A percentile compares a stretch with the other conserved stretches of the same genome.
Conservation (phyloP, 2,329 filamentous ascomycete genomes). For the Aspergillus sp. region DNA sequence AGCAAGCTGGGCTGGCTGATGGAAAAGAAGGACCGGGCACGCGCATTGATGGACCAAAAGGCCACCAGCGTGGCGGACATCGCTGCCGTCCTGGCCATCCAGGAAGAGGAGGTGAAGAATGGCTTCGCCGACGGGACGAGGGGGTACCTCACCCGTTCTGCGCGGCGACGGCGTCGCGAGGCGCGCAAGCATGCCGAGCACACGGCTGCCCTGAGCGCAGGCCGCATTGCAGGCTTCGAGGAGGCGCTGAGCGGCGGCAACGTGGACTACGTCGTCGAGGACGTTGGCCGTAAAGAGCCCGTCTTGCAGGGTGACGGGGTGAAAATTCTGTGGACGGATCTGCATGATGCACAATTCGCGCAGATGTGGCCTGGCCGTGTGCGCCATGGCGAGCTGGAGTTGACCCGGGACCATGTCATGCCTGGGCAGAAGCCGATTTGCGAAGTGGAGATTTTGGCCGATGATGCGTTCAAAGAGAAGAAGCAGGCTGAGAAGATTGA, state of each 20-base stretch:
- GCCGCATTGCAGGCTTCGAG: constrained; percentile 16
- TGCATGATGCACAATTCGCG: constrained; percentile 37
- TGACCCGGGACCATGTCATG: constrained; percentile 29
- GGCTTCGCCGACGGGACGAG: constrained; percentile 24
- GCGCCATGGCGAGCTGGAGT: constrained; percentile 35
- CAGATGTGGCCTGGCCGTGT: constrained; percentile 37
- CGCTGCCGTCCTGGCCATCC: constrained; percentile 47
- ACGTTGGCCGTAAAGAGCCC: constrained; percentile 16
- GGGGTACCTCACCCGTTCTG: constrained; percentile 24
- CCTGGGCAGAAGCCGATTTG: constrained; percentile 19
- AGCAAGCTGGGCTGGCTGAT: constrained; percentile 37
- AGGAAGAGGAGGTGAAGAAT: constrained; percentile 32
- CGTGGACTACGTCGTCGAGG: constrained; percentile 23
- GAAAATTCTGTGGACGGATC: constrained; percentile 40
- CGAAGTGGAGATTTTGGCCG: constrained; percentile 16
- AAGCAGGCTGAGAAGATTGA: constrained; percentile 7
- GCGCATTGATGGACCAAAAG: constrained; percentile 54
- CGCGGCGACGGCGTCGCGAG: constrained; percentile 22
- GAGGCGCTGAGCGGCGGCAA: constrained; percentile 9
- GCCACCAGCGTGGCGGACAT: constrained; percentile 55
- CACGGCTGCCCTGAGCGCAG: constrained; percentile 9
- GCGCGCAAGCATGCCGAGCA: constrained; percentile 17
- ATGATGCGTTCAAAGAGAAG: constrained; percentile 19
- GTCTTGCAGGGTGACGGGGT: constrained; percentile 24
- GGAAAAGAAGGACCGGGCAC: constrained; percentile 43